phyloP scores from a whole-genome alignment of 768 basidiomycete species.

The Paxillus rubicundulus region DNA sequence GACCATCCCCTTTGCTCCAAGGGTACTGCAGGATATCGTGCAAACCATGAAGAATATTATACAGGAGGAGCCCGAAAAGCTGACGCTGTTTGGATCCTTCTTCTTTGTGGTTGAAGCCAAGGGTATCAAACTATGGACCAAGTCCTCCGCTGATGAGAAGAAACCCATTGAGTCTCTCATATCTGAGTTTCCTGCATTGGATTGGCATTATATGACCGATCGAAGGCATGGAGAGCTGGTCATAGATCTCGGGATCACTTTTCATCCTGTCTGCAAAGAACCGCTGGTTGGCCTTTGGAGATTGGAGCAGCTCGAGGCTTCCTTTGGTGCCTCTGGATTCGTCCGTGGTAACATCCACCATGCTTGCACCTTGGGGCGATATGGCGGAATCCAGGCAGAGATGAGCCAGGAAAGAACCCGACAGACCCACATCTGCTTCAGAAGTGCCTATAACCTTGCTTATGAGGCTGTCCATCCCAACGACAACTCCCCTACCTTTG shows the following conservation, averaged over 20 bases:
- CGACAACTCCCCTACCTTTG: background rate
- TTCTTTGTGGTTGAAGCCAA: constrained; percentile 15
- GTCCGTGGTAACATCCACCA: constrained; percentile 4
- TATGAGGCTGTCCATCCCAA: constrained; percentile 8
- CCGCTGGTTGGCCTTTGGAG: constrained; percentile 1
- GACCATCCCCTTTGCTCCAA: constrained; percentile 7
- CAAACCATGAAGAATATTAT: constrained; percentile 8
- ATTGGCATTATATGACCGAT: constrained; percentile 5
- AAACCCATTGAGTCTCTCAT: background rate
- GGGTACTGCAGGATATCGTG: background rate
- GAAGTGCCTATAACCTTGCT: constrained; percentile 15
- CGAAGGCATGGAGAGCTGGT: constrained; percentile 2
- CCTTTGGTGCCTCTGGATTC: constrained; percentile 9
- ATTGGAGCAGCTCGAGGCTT: constrained; percentile 5
- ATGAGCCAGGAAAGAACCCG: constrained; percentile 4
- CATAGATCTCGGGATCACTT: background rate
- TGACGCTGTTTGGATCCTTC: constrained; percentile 11
- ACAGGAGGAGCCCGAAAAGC: background rate
- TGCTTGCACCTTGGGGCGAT: constrained; percentile 4
- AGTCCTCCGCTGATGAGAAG: background rate
- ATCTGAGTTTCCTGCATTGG: background rate
- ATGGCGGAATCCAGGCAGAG: constrained; percentile 11
- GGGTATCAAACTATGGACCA: constrained; percentile 14
- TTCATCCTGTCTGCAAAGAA: background rate
- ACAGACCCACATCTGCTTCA: constrained; percentile 10